These are phyloP conservation scores for Mucor saturninus DNA, from an alignment of 371 early-diverging fungal species.

Conservation along the genomic window DNA sequence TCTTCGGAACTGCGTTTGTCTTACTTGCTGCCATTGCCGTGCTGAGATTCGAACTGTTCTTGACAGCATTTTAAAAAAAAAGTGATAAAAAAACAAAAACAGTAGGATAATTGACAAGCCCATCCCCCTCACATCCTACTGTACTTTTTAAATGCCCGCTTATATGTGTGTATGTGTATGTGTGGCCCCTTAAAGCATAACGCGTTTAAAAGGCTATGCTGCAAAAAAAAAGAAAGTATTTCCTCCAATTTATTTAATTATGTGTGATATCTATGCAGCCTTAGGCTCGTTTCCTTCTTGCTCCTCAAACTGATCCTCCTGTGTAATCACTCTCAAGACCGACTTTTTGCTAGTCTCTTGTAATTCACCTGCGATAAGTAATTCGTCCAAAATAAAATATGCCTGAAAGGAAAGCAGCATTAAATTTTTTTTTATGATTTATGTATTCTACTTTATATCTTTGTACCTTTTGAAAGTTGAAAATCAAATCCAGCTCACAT, in stretches of 20 bases:
- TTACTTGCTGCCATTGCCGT: neutral
- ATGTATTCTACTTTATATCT: neutral
- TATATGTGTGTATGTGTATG: no score
- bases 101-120: no score
- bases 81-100: no score
- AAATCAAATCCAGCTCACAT: constrained; percentile 89
- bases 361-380: constrained; percentile 84
- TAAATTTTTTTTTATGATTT: neutral
- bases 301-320: constrained; percentile 79
- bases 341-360: constrained; percentile 85
- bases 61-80: no score
- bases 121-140: no score
- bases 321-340: constrained; percentile 73
- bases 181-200: no score
- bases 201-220: no score
- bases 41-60: no score
- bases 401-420: constrained; percentile 47
- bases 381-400: constrained; percentile 85
- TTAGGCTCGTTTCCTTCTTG: constrained; percentile 70
- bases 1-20: neutral
- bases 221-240: neutral
- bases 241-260: neutral
- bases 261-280: constrained; percentile 23
- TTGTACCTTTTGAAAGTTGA: constrained; percentile 81
- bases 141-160: no score